Percentiles rank a stretch among this genome's conserved stretches.
Conservation (phyloP, 2,329 filamentous ascomycete species). For the Fusarium floridanum region DNA sequence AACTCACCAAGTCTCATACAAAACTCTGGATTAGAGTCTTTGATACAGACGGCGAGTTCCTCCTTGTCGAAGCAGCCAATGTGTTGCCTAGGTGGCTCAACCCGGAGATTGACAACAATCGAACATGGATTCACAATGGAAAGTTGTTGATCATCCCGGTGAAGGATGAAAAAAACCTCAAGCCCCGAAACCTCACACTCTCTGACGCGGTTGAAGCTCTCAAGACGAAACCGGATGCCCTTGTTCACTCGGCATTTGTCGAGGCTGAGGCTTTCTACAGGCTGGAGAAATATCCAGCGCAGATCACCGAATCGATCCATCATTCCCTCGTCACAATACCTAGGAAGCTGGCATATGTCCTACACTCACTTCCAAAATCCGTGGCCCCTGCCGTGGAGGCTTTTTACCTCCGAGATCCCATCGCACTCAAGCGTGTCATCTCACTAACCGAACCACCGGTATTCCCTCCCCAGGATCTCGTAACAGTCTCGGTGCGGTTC, state of each 20-base stretch:
- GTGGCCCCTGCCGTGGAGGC: slow-evolving; percentile 88
- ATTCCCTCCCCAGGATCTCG: slow-evolving; percentile 84
- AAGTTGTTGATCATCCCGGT: slow-evolving; percentile 80
- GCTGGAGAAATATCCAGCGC: slow-evolving; percentile 83
- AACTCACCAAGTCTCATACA: slow-evolving; percentile 79
- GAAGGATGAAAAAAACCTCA: slow-evolving; percentile 47
- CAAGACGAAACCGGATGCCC: slow-evolving; percentile 63
- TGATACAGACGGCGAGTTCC: slow-evolving; percentile 94
- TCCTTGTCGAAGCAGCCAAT: slow-evolving; percentile 93
- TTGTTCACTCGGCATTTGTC: slow-evolving; percentile 80
- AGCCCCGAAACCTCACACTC: slow-evolving; percentile 67
- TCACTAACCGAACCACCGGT: slow-evolving; percentile 64
- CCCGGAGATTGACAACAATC: slow-evolving; percentile 87
- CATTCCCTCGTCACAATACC: slow-evolving; percentile 80
- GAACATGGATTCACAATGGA: slow-evolving; percentile 89
- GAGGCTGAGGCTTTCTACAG: slow-evolving; percentile 94
- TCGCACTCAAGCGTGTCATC: slow-evolving; percentile 77
- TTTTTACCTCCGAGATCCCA: slow-evolving; percentile 91
- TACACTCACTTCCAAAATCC: slow-evolving; percentile 80
- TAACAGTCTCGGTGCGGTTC: slow-evolving; percentile 83
- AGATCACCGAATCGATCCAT: slow-evolving; percentile 82
- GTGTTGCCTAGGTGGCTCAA: slow-evolving; percentile 90
- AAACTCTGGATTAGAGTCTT: slow-evolving; percentile 85
- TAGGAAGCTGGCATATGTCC: slow-evolving; percentile 82
- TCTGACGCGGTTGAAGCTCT: slow-evolving; percentile 74